phyloP scores from a whole-genome alignment of 176 grass and related monocot genomes.

The Oryza meyeriana region DNA sequence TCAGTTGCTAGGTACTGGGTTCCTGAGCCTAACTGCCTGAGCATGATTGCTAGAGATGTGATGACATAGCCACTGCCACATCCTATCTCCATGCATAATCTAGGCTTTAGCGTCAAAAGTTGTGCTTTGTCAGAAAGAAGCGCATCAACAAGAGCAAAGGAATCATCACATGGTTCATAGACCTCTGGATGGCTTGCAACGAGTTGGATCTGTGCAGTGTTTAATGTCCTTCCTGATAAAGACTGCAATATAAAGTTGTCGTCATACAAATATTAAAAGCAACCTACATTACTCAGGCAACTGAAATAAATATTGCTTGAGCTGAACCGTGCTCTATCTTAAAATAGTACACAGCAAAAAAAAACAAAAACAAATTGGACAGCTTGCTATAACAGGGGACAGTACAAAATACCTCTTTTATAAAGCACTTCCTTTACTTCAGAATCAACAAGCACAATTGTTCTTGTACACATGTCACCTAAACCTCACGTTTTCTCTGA shows the following conservation, averaged over 20 bases:
- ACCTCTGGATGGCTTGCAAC: constrained; percentile 79
- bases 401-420: not conserved
- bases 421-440: not conserved
- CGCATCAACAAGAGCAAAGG: constrained; percentile 91
- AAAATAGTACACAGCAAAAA: not conserved
- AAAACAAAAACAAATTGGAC: not conserved
- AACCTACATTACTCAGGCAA: not conserved
- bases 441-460: not conserved
- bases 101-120: constrained; percentile 59
- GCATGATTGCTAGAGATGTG: constrained; percentile 89
- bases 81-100: constrained; percentile 80
- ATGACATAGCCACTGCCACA: constrained; percentile 91
- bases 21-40: constrained; percentile 55
- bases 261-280: not conserved
- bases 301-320: not conserved
- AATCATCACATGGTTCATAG: constrained; percentile 94
- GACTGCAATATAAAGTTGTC: constrained; percentile 30
- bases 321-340: not conserved
- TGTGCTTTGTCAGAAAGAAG: constrained; percentile 76
- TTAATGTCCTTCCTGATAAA: constrained; percentile 43
- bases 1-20: constrained; percentile 89
- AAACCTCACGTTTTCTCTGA: not conserved
- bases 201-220: constrained; percentile 80
- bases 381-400: not conserved
- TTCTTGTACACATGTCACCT: not conserved